Base-by-base conservation (phyloP, 2,329 filamentous ascomycete genomes). In the Alternaria metachromatica region DNA sequence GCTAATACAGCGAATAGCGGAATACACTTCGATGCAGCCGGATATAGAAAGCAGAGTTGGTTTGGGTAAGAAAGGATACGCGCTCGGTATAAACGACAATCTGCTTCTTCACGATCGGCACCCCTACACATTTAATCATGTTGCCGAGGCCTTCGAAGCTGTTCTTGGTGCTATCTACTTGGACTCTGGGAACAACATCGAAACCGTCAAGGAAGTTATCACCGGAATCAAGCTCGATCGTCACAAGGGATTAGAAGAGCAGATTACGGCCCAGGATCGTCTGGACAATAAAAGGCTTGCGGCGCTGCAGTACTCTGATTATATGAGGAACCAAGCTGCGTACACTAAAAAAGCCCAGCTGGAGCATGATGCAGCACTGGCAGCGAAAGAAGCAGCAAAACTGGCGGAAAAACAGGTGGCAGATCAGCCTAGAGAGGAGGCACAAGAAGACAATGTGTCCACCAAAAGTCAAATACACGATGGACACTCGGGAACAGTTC, bases 81-180 rank as follows among this genome's bases (percentile, higher is more conserved):
- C 28, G 9, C 33, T 72, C 13, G 60, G 63, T 28, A 41, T 73
- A 21, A 33, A 67, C 21, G 48, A 64, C 6, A 45, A 49, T 43
- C 33, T 71, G 25, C 21, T 73, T 11, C 21, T 62, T 12, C 7
- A 21, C 43, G 26, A 51, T 5, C 18, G 23, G 11, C 7, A 21
- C 8, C 12, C 6, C 3, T 18, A 33, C n/a, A 26, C 33, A 23
- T 30, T 28, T 5, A 25, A 64, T 41, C n/a, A 59, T 10, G 54
- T 71, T 12, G 66, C 69, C 6, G 72, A 74, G 53, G 63, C 69
- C 6, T 59, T 74, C 15, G 71, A 73, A 54, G 68, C 72, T 11
- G 59, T 74, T 33, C 33, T 74, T 13, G 72, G 71, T n/a, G 72
- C 72, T 41, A 51, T 73, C 3, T 73, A 72, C 49, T 26, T 71